phyloP scores from a whole-genome alignment of 1,139 yeast genomes.

The Pichia sp. region DNA sequence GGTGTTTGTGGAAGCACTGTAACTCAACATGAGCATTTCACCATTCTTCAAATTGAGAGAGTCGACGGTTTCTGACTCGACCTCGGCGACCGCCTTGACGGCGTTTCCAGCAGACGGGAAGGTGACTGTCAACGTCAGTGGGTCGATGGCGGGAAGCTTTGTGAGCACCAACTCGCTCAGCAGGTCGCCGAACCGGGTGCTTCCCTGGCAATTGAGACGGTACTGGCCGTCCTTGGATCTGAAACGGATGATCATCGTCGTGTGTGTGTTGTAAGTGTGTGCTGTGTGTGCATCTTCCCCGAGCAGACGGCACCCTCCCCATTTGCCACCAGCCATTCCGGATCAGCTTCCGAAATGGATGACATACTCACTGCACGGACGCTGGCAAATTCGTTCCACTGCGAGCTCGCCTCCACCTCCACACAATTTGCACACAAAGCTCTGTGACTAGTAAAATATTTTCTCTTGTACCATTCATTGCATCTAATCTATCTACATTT shows the following conservation, averaged over 20 bases:
- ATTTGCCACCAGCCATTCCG: background rate
- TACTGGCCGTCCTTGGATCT: conserved; percentile 83
- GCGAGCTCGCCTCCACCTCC: too few species aligned
- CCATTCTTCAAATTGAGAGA: conserved; percentile 59
- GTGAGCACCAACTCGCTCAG: conserved; percentile 33
- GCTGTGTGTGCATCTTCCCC: background rate
- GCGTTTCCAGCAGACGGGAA: background rate
- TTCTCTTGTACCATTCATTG: too few species aligned
- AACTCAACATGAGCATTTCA: conserved; percentile 69
- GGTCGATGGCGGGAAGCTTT: conserved; percentile 37
- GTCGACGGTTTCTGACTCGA: conserved; percentile 43
- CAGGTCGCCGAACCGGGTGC: conserved; percentile 48
- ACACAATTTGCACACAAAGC: too few species aligned
- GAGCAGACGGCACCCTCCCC: background rate
- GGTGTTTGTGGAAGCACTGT: conserved; percentile 32
- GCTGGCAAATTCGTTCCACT: too few species aligned
- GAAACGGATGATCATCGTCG: conserved; percentile 62
- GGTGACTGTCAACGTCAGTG: conserved; percentile 31
- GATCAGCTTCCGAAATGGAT: background rate
- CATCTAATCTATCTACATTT: too few species aligned
- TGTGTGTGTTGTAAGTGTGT: background rate
- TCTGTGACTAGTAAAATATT: too few species aligned
- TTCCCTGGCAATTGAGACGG: conserved; percentile 55
- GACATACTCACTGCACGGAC: background rate
- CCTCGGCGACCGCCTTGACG: conserved; percentile 25